Conservation (phyloP, 2,329 filamentous ascomycete genomes). For the Gnomoniopsis smithogilvyi region DNA sequence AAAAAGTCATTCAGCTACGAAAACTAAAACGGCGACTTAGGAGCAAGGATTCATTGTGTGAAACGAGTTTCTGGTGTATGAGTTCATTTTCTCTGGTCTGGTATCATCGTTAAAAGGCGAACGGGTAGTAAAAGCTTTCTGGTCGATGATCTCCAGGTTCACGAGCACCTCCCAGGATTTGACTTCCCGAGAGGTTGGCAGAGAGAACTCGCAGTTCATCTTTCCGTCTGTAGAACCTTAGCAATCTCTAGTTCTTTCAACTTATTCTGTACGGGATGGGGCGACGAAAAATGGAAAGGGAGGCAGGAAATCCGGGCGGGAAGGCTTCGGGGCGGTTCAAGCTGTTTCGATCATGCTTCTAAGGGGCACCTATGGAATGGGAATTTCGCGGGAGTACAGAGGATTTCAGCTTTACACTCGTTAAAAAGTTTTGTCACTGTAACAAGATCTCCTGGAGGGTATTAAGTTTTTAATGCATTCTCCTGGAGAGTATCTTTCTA, state of each 20-base stretch:
- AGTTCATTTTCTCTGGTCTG: too few species aligned
- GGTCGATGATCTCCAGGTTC: too few species aligned
- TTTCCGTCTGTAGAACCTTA: background rate
- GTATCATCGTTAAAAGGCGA: too few species aligned
- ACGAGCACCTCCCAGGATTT: too few species aligned
- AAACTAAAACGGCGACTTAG: background rate
- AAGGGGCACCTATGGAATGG: background rate
- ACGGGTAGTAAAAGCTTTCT: too few species aligned
- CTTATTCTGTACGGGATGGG: background rate
- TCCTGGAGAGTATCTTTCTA: too few species aligned
- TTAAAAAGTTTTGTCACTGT: background rate
- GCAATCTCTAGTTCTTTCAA: background rate
- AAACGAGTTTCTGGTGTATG: background rate
- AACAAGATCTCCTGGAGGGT: background rate
- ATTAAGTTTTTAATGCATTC: too few species aligned
- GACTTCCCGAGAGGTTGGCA: too few species aligned
- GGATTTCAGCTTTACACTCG: background rate
- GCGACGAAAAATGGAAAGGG: background rate
- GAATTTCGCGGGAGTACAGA: background rate
- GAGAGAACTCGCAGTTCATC: background rate
- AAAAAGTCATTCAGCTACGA: background rate
- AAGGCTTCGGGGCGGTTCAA: background rate
- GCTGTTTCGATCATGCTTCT: background rate
- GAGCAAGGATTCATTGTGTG: background rate
- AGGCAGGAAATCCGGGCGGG: background rate